Conservation (phyloP, 495 filamentous ascomycete species). For the Neurospora intermedia region DNA sequence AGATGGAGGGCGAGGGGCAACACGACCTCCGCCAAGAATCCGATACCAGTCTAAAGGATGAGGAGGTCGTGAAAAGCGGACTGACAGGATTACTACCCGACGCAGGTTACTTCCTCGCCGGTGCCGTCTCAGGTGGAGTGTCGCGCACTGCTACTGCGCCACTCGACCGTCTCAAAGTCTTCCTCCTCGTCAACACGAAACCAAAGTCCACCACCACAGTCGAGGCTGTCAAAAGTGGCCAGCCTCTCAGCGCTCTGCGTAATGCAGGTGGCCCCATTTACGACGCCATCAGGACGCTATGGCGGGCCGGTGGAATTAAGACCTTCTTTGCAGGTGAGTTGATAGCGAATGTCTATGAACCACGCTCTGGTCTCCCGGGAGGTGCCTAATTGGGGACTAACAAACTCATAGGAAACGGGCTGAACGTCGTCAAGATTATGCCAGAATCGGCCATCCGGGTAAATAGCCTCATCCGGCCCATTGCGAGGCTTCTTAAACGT, state of each 20-base stretch:
- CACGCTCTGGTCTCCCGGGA: neutral
- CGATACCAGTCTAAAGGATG: slow-evolving; percentile 13
- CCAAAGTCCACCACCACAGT: slow-evolving; percentile 44
- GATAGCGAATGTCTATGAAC: neutral
- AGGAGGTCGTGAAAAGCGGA: slow-evolving; percentile 29
- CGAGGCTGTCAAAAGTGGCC: slow-evolving; percentile 60
- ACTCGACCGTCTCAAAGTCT: slow-evolving; percentile 93
- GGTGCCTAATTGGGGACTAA: slow-evolving; percentile 19
- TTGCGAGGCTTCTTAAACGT: neutral
- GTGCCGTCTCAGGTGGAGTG: slow-evolving; percentile 81
- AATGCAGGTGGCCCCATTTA: slow-evolving; percentile 57
- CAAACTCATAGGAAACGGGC: slow-evolving; percentile 65
- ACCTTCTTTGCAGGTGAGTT: slow-evolving; percentile 87
- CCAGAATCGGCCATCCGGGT: slow-evolving; percentile 87
- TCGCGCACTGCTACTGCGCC: slow-evolving; percentile 91
- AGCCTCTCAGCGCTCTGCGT: slow-evolving; percentile 53
- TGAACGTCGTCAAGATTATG: slow-evolving; percentile 97
- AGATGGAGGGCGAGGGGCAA: slow-evolving; percentile 13
- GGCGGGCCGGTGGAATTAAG: slow-evolving; percentile 76
- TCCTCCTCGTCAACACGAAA: slow-evolving; percentile 84
- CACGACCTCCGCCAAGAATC: slow-evolving; percentile 14
- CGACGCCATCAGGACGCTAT: slow-evolving; percentile 63
- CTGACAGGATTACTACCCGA: slow-evolving; percentile 46
- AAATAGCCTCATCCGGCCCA: slow-evolving; percentile 5
- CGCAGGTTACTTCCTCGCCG: slow-evolving; percentile 95